Conservation (phyloP, 345 rosid species). For the Gossypium australe region DNA sequence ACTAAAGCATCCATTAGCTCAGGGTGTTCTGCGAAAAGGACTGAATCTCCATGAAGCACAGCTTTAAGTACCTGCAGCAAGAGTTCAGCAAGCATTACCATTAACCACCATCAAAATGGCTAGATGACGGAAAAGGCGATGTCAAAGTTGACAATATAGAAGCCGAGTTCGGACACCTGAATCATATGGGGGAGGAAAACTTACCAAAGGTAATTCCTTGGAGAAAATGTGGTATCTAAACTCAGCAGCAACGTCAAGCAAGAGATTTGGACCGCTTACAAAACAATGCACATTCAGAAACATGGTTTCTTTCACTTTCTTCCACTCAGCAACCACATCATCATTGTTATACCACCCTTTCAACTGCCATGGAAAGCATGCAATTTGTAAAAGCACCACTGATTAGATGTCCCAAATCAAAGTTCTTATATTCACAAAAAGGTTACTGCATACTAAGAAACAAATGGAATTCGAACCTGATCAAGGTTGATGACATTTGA, state of each 20-base stretch:
- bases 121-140: not conserved
- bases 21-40: slow-evolving; percentile 57
- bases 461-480: slow-evolving; percentile 40
- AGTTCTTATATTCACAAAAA: not conserved
- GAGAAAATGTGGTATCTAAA: slow-evolving; percentile 88
- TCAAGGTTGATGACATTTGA: slow-evolving; percentile 70
- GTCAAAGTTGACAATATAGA: not conserved
- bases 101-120: not conserved
- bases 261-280: slow-evolving; percentile 67
- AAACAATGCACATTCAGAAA: slow-evolving; percentile 73
- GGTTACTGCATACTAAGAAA: not conserved
- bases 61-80: slow-evolving; percentile 61
- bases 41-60: slow-evolving; percentile 71
- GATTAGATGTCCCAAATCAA: not conserved
- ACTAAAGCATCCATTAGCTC: slow-evolving; percentile 65
- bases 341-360: slow-evolving; percentile 88
- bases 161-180: not conserved
- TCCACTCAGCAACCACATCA: slow-evolving; percentile 96
- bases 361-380: slow-evolving; percentile 29
- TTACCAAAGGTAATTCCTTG: slow-evolving; percentile 87
- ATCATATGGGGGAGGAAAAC: slow-evolving; percentile 13
- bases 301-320: slow-evolving; percentile 53
- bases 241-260: slow-evolving; percentile 74
- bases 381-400: not conserved
- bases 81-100: not conserved